Base-by-base conservation (phyloP, 2,329 filamentous ascomycete species). In the Phoma sp. region DNA sequence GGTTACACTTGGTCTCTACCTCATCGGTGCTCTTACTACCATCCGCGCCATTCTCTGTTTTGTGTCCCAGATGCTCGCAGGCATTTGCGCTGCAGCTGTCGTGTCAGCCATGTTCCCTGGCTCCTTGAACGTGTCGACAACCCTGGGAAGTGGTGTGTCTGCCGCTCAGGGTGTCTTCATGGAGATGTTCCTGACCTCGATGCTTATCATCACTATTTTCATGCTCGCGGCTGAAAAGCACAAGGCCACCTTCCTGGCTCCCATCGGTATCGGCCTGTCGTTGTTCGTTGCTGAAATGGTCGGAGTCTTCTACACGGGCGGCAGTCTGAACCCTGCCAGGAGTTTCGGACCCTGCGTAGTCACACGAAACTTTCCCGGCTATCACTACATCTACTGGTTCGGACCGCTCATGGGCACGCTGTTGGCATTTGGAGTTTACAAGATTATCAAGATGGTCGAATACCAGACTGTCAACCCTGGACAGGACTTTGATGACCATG, bases 141-240 rank as follows among this genome's bases (percentile, higher is more conserved):
- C 69, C 5, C 69, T 76, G 2, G 70, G 68, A 7, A 36, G 50
- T 6, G 66, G 65, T 4, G 68, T 72, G 2, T 68, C 70, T 0
- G 54, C 66, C 9, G 65, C 68, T 0, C 68, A 61, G 24, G 75
- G 74, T 23, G 63, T 76, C 24, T 77, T 77, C 50, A 69, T 77
- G 33, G 75, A 77, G 40, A 74, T 74, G 66, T 74, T 76, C 48
- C 59, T 76, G 7, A 76, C 75, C 2, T 68, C 72, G 0, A 61
- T 74, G 18, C 71, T 77, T 38, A 69, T 76, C 50, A 76, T 77
- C 47, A 75, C 73, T 2, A 75, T 77, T 43, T 75, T 76, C 62
- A 88, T 90, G 83, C 79, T 90, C 39, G 88, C 87, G 0, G 84
- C 85, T 4, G 87, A 90, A 69, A 91, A 91, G 75, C 88, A 91